Conservation (phyloP, 345 rosid species). For the Eucalyptus tenuipes region DNA sequence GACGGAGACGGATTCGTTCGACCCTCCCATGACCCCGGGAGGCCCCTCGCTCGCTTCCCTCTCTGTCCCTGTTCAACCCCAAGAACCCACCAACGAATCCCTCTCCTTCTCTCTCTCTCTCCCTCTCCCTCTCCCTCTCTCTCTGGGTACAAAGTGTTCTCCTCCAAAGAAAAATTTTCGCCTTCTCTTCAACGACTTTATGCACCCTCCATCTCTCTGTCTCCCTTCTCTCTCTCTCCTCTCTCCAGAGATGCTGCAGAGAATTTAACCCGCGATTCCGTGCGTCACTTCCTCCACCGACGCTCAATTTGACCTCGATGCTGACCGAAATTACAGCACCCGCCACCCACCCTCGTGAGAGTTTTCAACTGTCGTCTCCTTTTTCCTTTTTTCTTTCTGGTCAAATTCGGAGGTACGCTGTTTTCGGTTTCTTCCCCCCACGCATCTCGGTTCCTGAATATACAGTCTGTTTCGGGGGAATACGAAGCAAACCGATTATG, state of each 20-base stretch:
- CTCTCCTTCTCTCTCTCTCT: not conserved
- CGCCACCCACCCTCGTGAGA: not conserved
- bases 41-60: not conserved
- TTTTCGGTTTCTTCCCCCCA: not conserved
- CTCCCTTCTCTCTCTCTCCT: not conserved
- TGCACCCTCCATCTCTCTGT: not conserved
- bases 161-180: not conserved
- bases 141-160: not conserved
- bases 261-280: not conserved
- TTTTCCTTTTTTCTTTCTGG: not conserved
- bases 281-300: not conserved
- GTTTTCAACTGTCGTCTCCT: not conserved
- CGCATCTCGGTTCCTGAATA: not conserved
- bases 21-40: conserved; percentile 45
- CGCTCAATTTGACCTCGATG: not conserved
- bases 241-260: not conserved
- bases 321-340: not conserved
- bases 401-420: not conserved
- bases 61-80: not conserved
- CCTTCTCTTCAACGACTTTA: not conserved
- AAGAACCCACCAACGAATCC: not conserved
- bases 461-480: not conserved
- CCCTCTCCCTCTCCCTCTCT: not conserved
- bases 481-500: not conserved
- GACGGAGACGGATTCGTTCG: conserved; percentile 44